Evolutionary conservation across 2,329 filamentous ascomycete genomes (phyloP), one percentile per base, ranked within the genome.

Genomic region (Madurella mycetomatis): DNA sequence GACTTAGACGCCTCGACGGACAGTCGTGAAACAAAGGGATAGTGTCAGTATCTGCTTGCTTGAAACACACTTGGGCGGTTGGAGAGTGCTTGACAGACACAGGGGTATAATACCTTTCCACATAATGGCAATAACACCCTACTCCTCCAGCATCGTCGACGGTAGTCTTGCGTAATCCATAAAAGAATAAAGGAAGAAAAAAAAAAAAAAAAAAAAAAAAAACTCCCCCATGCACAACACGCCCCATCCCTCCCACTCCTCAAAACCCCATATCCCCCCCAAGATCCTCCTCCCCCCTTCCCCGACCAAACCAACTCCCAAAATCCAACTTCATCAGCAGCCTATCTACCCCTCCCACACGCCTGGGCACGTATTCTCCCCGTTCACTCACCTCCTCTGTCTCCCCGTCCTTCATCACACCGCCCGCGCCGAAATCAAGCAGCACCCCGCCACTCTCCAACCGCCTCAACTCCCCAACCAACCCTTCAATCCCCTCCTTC

Each of bases 291-390:
- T 42, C 54, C 11, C 18, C 49, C n/a, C 49, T 62, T 55, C 34
- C 68, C 65, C 69, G 59, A 44, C 66, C 74, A 59, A 82, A 78
- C 81, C 80, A 84, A 51, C 72, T 78, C 17, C 81, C 81, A 68
- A 84, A 83, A 65, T 96, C 91, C 63, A 96, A 74, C 75, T 96
- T 96, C 90, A 96, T 95, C 67, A 96, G 70, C 66, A 96, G 71
- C 55, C 88, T 78, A 72, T 96, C 90, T 44, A 96, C 83, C 1
- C 90, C 88, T 0, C 89, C 89, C 3, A 90, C 82, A 56, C 87
- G 84, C 58, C 83, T 79, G 1, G 90, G 87, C 31, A 85, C 77
- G 67, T 89, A 96, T 58, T 70, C 71, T 0, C 74, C 77, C 40
- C 74, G 73, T 32, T 79, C 76, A 39, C 68, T 64, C 34, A 66